Conservation (phyloP, 768 basidiomycete genomes). For the Tylopilus subfusipes region DNA sequence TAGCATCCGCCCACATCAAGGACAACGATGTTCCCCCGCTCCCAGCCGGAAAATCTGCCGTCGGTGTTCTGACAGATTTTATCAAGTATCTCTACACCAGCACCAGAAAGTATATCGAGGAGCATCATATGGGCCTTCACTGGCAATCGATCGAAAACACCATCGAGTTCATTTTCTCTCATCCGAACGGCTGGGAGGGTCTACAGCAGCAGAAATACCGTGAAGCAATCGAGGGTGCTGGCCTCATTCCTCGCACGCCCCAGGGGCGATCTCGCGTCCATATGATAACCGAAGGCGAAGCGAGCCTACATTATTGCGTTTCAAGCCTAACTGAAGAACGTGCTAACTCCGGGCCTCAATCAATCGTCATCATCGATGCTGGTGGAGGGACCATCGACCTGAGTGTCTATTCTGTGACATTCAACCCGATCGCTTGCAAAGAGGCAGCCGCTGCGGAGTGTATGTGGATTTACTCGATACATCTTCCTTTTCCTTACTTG, state of each 20-base stretch:
- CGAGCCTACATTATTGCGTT: conserved; percentile 36
- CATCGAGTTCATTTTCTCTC: conserved; percentile 22
- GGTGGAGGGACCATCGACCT: conserved; percentile 40
- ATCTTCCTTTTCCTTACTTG: background rate
- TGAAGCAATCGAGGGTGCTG: conserved; percentile 20
- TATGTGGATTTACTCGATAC: background rate
- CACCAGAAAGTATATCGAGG: background rate
- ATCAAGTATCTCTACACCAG: background rate
- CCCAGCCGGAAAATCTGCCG: background rate
- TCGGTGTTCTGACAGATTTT: background rate
- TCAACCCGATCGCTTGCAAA: conserved; percentile 24
- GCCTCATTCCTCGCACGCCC: conserved; percentile 14
- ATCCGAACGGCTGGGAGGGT: conserved; percentile 26
- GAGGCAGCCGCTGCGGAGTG: conserved; percentile 34
- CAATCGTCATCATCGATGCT: conserved; percentile 40
- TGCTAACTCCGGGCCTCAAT: conserved; percentile 22
- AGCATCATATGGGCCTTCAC: conserved; percentile 8
- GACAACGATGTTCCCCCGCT: background rate
- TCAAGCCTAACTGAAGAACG: conserved; percentile 29
- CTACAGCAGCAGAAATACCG: conserved; percentile 22
- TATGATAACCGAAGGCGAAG: conserved; percentile 25
- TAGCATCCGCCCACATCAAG: background rate
- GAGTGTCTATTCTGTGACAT: conserved; percentile 32
- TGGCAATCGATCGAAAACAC: conserved; percentile 11
- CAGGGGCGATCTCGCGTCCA: conserved; percentile 16